phyloP scores from a whole-genome alignment of 2,329 filamentous ascomycete species.

The Alternaria sp. region DNA sequence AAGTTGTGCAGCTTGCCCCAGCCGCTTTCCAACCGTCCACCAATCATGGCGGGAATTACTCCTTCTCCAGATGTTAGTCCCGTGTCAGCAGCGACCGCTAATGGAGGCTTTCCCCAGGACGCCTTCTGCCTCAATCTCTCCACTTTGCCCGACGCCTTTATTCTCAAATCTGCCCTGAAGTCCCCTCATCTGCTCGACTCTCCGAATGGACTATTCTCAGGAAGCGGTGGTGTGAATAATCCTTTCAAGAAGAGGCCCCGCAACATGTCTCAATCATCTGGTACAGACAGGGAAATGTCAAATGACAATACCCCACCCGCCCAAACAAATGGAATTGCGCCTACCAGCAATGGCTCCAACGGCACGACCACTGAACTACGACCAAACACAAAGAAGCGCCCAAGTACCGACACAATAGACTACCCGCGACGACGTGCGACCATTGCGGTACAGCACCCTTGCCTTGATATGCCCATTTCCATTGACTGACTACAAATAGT shows the following conservation, averaged over 20 bases:
- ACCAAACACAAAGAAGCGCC: conserved; percentile 48
- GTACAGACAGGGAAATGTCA: conserved; percentile 53
- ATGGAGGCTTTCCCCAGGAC: conserved; percentile 51
- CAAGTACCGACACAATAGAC: conserved; percentile 54
- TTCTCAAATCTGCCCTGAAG: conserved; percentile 50
- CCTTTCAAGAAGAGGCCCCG: conserved; percentile 51
- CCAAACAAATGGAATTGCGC: conserved; percentile 41
- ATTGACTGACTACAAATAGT: conserved; percentile 61
- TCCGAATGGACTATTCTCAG: conserved; percentile 47
- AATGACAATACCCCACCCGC: conserved; percentile 42
- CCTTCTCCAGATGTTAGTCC: conserved; percentile 55
- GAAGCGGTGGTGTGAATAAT: conserved; percentile 39
- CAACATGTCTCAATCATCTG: conserved; percentile 56
- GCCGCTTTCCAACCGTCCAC: conserved; percentile 40
- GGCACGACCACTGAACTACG: conserved; percentile 38
- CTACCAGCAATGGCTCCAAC: conserved; percentile 43
- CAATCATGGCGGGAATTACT: conserved; percentile 54
- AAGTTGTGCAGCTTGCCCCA: conserved; percentile 41
- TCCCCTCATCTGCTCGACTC: conserved; percentile 53
- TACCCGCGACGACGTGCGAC: conserved; percentile 54
- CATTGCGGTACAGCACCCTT: conserved; percentile 49
- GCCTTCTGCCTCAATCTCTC: conserved; percentile 54
- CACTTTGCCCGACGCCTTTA: conserved; percentile 50
- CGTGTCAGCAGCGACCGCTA: conserved; percentile 54
- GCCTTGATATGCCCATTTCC: background rate